Evolutionary conservation across 257 asterid species (phyloP).

Genomic region (Primulina eburnea): DNA sequence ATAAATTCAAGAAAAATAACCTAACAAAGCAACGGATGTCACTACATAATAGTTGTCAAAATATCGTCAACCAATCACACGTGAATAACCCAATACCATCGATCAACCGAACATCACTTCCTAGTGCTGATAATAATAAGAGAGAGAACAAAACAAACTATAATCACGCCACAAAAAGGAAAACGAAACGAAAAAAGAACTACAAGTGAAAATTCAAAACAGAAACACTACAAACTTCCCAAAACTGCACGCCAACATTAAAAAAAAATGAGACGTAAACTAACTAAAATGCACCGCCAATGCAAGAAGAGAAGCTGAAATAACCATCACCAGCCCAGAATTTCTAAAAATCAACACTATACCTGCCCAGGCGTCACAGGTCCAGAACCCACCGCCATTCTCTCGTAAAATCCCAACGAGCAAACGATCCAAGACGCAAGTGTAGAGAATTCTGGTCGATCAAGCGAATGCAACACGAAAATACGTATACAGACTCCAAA

Average conservation of each 20-base stretch:
- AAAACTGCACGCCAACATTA: background rate
- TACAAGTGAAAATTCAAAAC: background rate
- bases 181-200: too few species aligned
- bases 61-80: too few species aligned
- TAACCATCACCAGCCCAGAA: slow-evolving; percentile 15
- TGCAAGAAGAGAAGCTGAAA: slow-evolving; percentile 13
- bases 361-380: slow-evolving; percentile 78
- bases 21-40: background rate
- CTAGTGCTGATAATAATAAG: too few species aligned
- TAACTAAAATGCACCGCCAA: slow-evolving; percentile 17
- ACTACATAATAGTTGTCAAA: background rate
- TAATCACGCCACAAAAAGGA: too few species aligned
- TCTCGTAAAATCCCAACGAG: slow-evolving; percentile 18
- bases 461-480: slow-evolving; percentile 6
- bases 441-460: slow-evolving; percentile 14
- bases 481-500: slow-evolving; percentile 11
- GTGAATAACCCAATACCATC: too few species aligned
- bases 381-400: slow-evolving; percentile 66
- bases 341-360: slow-evolving; percentile 7
- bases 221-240: background rate
- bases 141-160: too few species aligned
- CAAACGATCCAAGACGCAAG: slow-evolving; percentile 22
- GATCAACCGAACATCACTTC: too few species aligned
- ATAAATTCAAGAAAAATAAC: background rate
- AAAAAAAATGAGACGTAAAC: background rate